Percentiles rank a stretch among this genome's conserved stretches.
Conservation (phyloP, 441 rosid genomes). For the Euphorbia schlechtendalii region DNA sequence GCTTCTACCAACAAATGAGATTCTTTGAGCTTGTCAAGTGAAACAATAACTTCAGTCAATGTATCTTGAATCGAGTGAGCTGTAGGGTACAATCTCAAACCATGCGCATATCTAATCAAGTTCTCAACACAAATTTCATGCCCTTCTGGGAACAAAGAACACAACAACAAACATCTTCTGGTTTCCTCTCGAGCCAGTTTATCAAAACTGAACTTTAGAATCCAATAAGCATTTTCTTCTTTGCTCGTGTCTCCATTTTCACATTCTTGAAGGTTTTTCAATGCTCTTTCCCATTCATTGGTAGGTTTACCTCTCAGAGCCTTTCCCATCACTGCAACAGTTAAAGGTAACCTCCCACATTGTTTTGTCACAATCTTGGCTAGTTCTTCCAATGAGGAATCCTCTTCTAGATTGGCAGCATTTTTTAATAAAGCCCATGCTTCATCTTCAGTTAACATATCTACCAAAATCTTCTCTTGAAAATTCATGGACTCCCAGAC, state of each 20-base stretch:
- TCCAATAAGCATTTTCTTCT: conserved; percentile 6
- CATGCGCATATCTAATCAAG: conserved; percentile 14
- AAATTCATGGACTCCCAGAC: conserved; percentile 11
- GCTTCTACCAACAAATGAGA: conserved; percentile 17
- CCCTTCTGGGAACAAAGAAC: conserved; percentile 10
- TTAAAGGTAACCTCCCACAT: conserved; percentile 16
- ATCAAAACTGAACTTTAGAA: conserved; percentile 18
- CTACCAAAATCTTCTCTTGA: conserved; percentile 3
- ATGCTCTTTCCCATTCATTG: conserved; percentile 14
- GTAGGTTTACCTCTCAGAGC: conserved; percentile 10
- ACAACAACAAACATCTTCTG: conserved; percentile 15
- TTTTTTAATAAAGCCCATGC: conserved; percentile 15
- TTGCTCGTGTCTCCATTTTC: conserved; percentile 4
- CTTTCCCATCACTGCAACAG: conserved; percentile 10
- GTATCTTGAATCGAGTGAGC: background rate
- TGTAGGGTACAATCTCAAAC: conserved; percentile 2
- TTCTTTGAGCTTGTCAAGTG: conserved; percentile 12
- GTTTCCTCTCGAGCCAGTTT: conserved; percentile 1
- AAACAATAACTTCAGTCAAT: background rate
- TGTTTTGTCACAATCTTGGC: conserved; percentile 7
- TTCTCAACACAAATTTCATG: conserved; percentile 7
- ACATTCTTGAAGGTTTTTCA: conserved; percentile 7
- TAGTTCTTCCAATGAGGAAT: background rate
- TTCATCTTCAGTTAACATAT: conserved; percentile 9
- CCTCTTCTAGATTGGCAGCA: background rate